Base-by-base conservation (phyloP, 2,329 filamentous ascomycete species). In the Fusarium siculi region DNA sequence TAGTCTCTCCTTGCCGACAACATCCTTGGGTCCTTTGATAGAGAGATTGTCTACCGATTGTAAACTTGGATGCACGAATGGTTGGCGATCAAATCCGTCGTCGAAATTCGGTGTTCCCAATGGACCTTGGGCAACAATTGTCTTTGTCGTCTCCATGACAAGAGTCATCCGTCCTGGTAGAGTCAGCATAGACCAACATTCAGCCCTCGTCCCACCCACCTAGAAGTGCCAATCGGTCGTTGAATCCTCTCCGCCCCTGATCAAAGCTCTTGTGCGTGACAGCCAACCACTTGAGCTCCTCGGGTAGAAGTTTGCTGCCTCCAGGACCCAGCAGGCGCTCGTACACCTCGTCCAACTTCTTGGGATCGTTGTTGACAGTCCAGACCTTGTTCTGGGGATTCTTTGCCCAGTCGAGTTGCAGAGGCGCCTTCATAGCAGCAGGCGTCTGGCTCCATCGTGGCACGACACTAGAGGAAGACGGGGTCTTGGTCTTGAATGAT, bases 211-310 rank as follows among this genome's bases (percentile, higher is more conserved):
- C 18, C 25, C 30, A 77, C 84, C 52, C 88, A 97, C 94, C 96
- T 60, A 97, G 85, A 79, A 93, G 95, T n/a, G 95, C 93, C 82
- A 99, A 85, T 71, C 94, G 90, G 79, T 98, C 96, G 81, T 99
- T 99, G 85, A 96, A 97, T 2, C 96, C 96, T 86, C 95, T 92
- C 79, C 94, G 88, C 58, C 95, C 96, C 80, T 98, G 95, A 81
- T 99, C 96, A 80, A 97, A 98, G 83, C 95, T 98, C 89, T 98
- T 98, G 83, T 98, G 96, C 74, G 96, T 99, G 63, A 99, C 90
- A 36, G 95, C 95, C 79, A 98, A 86, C 96, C 96, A 99, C 85
- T 98, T 98, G 70, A 96, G 87, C 84, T 99, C 96, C 21, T 98
- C 95, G 4, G 93, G 91, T 65, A 99, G 86, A 81, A 96, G 81